Evolutionary conservation across 306 rosid genomes (phyloP).

Genomic region (Dicorynia guianensis): DNA sequence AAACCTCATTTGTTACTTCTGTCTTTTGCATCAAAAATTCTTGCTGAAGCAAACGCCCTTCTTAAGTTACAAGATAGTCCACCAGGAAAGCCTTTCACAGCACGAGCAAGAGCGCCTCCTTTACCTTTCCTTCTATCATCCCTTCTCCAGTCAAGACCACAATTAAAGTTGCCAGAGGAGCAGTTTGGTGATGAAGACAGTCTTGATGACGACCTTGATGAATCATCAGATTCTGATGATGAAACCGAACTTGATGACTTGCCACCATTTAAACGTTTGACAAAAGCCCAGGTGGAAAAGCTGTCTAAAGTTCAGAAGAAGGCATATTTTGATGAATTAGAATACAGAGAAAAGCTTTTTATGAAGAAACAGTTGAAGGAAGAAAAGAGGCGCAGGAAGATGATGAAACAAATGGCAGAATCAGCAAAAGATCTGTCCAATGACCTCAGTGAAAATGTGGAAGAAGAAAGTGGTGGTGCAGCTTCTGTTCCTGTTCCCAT

Average conservation of each 20-base stretch:
- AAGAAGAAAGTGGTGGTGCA: slow-evolving; percentile 76
- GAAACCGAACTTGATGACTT: slow-evolving; percentile 80
- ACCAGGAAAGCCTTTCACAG: slow-evolving; percentile 76
- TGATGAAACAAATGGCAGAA: slow-evolving; percentile 91
- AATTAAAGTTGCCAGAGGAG: slow-evolving; percentile 84
- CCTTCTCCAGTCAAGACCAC: slow-evolving; percentile 93
- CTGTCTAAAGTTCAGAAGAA: slow-evolving; percentile 80
- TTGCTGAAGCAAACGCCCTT: slow-evolving; percentile 94
- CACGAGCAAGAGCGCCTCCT: slow-evolving; percentile 83
- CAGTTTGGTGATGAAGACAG: slow-evolving; percentile 83
- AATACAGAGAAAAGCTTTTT: slow-evolving; percentile 87
- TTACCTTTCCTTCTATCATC: slow-evolving; percentile 91
- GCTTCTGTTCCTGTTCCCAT: slow-evolving; percentile 93
- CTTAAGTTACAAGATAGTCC: slow-evolving; percentile 94
- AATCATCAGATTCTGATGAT: slow-evolving; percentile 88
- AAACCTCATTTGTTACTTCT: slow-evolving; percentile 92
- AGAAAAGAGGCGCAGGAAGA: slow-evolving; percentile 74
- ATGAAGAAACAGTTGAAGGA: slow-evolving; percentile 93
- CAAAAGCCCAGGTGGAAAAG: slow-evolving; percentile 75
- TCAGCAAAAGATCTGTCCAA: slow-evolving; percentile 65
- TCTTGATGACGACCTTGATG: slow-evolving; percentile 78
- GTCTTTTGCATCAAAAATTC: slow-evolving; percentile 96
- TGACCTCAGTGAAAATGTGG: slow-evolving; percentile 67
- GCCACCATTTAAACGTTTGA: slow-evolving; percentile 86
- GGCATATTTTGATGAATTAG: slow-evolving; percentile 91